Conservation (phyloP, 1,284 basidiomycete genomes). For the Tilletia setariae region DNA sequence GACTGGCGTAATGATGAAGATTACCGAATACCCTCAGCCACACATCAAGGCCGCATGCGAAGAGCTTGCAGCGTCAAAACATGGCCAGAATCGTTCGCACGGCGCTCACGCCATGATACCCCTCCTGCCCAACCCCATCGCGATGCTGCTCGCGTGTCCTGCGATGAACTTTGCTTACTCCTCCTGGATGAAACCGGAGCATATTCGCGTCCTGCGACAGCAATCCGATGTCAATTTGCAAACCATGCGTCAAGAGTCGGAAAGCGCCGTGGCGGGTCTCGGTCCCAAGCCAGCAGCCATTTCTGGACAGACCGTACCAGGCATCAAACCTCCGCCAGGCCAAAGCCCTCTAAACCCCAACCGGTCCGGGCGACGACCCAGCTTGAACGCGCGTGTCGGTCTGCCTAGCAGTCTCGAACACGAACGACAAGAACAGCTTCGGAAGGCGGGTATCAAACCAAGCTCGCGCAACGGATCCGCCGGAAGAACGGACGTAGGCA, state of each 20-base stretch:
- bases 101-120: constrained; percentile 18
- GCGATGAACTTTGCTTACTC: constrained; percentile 86
- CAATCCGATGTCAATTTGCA: constrained; percentile 48
- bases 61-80: constrained; percentile 13
- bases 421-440: background rate
- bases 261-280: background rate
- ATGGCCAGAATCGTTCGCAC: background rate
- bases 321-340: background rate
- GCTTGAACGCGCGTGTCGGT: background rate
- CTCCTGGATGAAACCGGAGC: constrained; percentile 86
- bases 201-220: constrained; percentile 75
- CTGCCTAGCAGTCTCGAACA: constrained; percentile 9
- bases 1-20: constrained; percentile 37
- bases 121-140: constrained; percentile 65
- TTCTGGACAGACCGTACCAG: constrained; percentile 15
- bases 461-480: background rate
- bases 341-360: constrained; percentile 12
- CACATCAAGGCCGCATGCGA: constrained; percentile 40
- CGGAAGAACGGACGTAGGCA: background rate
- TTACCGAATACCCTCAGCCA: constrained; percentile 44
- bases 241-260: constrained; percentile 14
- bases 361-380: constrained; percentile 4
- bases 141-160: constrained; percentile 71
- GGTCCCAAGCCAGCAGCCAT: constrained; percentile 21
- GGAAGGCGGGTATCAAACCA: background rate